Conservation (phyloP, 345 rosid species). For the Litchi chinensis region DNA sequence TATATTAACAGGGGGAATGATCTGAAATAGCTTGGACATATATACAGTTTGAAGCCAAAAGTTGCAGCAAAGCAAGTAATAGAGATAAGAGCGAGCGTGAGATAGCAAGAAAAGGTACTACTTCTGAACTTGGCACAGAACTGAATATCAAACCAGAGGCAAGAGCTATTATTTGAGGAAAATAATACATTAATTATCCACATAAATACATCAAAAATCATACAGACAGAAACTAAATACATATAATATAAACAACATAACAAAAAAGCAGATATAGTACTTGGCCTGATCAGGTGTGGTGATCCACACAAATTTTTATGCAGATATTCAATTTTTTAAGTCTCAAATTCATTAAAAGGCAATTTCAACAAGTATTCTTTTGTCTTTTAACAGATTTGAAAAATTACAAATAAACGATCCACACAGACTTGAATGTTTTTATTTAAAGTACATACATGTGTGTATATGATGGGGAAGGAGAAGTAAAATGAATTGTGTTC, state of each 20-base stretch:
- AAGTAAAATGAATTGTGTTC: too few species aligned
- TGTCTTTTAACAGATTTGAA: too few species aligned
- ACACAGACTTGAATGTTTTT: too few species aligned
- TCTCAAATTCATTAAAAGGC: neutral
- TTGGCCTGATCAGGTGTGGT: neutral
- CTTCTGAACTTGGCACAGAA: neutral
- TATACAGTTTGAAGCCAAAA: neutral
- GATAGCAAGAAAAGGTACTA: neutral
- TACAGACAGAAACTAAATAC: neutral
- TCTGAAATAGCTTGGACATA: constrained; percentile 8
- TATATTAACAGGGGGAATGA: constrained; percentile 17
- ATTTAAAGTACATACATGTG: too few species aligned
- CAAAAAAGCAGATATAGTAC: neutral
- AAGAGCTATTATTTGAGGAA: neutral
- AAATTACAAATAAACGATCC: too few species aligned
- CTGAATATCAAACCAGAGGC: neutral
- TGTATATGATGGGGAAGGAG: too few species aligned
- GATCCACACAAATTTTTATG: neutral
- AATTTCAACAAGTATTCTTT: neutral
- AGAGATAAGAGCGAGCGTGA: neutral
- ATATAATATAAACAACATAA: too few species aligned
- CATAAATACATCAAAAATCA: neutral
- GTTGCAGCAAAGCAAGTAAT: neutral
- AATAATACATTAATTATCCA: neutral
- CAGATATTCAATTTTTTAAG: neutral